Base-by-base conservation (phyloP, 495 filamentous ascomycete species). In the Penicillium odoratum region DNA sequence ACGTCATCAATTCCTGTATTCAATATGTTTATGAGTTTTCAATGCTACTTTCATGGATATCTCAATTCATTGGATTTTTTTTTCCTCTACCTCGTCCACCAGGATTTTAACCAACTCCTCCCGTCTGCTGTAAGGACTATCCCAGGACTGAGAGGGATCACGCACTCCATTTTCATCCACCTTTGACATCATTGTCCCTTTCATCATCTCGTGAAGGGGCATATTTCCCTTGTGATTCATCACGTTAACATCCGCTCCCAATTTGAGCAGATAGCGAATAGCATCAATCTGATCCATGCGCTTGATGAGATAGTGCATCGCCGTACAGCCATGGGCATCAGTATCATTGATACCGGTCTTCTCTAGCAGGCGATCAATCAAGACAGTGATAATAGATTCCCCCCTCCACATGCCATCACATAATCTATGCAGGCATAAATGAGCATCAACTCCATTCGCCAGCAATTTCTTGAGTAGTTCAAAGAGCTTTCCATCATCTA, bases 21-120 rank as follows among this genome's bases (percentile, higher is more conserved):
- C 1, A 2, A 33, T 33, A 33, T 33, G 31, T 33, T 7, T 33
- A 10, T 33, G 2, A 2, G 21, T 21, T 21, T 21, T 21, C 1
- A 21, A 21, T 21, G 1, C 21, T 21, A 21, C 21, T 21, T 1
- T 1, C 21, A 21, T 21, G 21, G 21, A 21, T 21, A 21, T 21
- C 21, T 21, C 21, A 21, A 21, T 21, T 21, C 21, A 21, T 21
- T 21, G 2, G 21, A 21, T 1, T 21, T 21, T 1, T 21, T 21
- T 21, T 21, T 21, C 21, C 21, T 21, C 21, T 21, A 21, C 21
- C 21, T 21, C 21, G 21, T 21, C 45, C 25, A 48, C 45, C 45
- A 48, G 4, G 21, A 48, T 48, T 29, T 48, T 48, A 28, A 48
- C n/a, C 21, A 48, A 29, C 29, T 48, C 45, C 45, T 48, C 45